Evolutionary conservation across 345 rosid species (phyloP).

Genomic region (Populus davidiana): DNA sequence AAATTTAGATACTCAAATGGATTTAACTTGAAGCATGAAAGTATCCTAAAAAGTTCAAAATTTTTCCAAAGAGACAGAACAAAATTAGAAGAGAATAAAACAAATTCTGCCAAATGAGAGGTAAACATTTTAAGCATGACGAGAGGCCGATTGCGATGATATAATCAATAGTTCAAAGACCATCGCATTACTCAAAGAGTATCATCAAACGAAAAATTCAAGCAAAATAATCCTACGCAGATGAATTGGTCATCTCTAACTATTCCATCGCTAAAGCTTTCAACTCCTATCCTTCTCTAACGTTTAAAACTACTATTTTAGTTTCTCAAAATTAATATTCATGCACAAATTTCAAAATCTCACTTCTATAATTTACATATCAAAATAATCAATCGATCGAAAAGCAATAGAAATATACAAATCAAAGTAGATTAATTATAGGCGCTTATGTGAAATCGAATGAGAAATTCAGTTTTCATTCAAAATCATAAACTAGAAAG

Average conservation of each 20-base stretch:
- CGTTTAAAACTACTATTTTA: background rate
- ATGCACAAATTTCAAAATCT: background rate
- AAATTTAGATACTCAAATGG: slow-evolving; percentile 86
- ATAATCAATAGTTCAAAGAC: background rate
- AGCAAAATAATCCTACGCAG: too few species aligned
- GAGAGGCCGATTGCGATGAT: background rate
- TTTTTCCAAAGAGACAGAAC: background rate
- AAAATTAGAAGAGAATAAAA: background rate
- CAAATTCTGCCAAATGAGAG: background rate
- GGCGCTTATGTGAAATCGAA: too few species aligned
- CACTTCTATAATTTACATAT: background rate
- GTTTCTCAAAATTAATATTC: background rate
- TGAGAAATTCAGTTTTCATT: background rate
- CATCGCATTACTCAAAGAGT: background rate
- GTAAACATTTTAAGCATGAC: background rate
- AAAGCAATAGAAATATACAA: background rate
- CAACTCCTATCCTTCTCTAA: background rate
- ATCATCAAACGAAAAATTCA: too few species aligned
- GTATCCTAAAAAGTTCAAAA: slow-evolving; percentile 52
- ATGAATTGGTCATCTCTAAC: too few species aligned
- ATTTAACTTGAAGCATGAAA: slow-evolving; percentile 93
- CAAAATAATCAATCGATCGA: background rate
- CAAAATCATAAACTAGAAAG: background rate
- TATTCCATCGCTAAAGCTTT: background rate
- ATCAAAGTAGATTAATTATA: background rate